phyloP scores from a whole-genome alignment of 371 early-diverging fungal genomes.

The Mucor mucedo region DNA sequence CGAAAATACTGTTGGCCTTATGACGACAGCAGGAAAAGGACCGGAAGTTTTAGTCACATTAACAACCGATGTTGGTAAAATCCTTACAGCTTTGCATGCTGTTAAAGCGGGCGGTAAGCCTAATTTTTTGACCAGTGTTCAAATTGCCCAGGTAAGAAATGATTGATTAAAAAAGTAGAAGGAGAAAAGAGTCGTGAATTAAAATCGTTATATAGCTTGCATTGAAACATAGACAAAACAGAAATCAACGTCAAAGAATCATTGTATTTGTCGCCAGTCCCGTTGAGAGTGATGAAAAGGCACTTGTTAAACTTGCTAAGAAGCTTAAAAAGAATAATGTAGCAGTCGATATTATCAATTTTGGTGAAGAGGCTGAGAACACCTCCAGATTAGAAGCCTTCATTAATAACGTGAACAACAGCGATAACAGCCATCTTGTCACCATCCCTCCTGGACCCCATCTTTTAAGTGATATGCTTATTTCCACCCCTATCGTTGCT shows the following conservation, averaged over 20 bases:
- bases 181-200: not conserved
- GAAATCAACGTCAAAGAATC: slow-evolving; percentile 93
- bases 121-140: slow-evolving; percentile 86
- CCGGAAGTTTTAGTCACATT: slow-evolving; percentile 96
- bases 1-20: slow-evolving; percentile 96
- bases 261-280: slow-evolving; percentile 96
- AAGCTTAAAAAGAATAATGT: slow-evolving; percentile 98
- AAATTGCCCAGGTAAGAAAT: slow-evolving; percentile 91
- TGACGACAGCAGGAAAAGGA: slow-evolving; percentile 96
- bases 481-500: slow-evolving; percentile 85
- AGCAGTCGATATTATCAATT: slow-evolving; percentile 94
- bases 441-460: slow-evolving; percentile 96
- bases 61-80: slow-evolving; percentile 89
- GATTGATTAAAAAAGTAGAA: not conserved
- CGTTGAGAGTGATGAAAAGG: slow-evolving; percentile 79
- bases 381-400: slow-evolving; percentile 92
- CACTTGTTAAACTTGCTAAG: slow-evolving; percentile 90
- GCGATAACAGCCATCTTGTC: slow-evolving; percentile 85
- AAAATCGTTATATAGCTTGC: slow-evolving; percentile 69
- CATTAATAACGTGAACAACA: slow-evolving; percentile 85
- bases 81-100: slow-evolving; percentile 86
- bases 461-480: slow-evolving; percentile 87
- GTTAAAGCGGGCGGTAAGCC: slow-evolving; percentile 76
- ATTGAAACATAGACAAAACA: slow-evolving; percentile 96
- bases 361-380: slow-evolving; percentile 94